Evolutionary conservation across 495 filamentous ascomycete species (phyloP), one percentile per base, ranked within the genome.

Genomic region (Aspergillus steynii): DNA sequence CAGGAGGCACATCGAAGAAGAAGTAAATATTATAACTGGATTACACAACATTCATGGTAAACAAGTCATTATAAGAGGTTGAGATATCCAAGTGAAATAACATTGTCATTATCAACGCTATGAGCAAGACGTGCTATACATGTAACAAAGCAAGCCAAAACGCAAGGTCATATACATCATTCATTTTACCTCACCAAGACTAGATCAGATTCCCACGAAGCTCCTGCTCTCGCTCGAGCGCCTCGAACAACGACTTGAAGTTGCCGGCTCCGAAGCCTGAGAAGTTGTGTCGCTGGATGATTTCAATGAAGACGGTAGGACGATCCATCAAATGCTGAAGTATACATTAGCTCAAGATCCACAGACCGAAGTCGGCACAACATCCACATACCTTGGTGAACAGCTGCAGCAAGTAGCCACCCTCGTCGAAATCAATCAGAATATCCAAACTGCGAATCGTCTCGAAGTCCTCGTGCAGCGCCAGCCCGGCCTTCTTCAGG

Each of bases 261-360:
- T 96, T 96, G n/a, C 93, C 93, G 2, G 92, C 93, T 4, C 93
- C 92, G 65, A 97, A 96, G 0, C 93, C 93, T 9, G 86, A 82
- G 73, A 97, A 97, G 61, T 92, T 86, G 62, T 92, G 85, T 42
- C 92, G 78, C 74, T 96, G 90, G 66, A 97, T 96, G 61, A 97
- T 93, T 82, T 96, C 93, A 58, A 97, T 84, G 71, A 97, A 96
- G 0, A 96, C 92, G 1, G 93, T 97, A 3, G 93, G 93, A 1
- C 93, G 85, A 72, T 97, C 93, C 86, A 97, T 89, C 53, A 97
- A 62, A 59, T 91, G 93, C 85, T 86, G 63, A 52, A 25, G n/a
- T 9, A 20, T 6, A 31, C 15, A 66, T 70, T 61, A 77, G 70
- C 59, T 8, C 34, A 31, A 7, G 10, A 27, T 20, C 5, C 5